A percentile compares a stretch with the other conserved stretches of the same genome.
Conservation (phyloP, 116 monocot genomes). For the Trichopus zeylanicus region DNA sequence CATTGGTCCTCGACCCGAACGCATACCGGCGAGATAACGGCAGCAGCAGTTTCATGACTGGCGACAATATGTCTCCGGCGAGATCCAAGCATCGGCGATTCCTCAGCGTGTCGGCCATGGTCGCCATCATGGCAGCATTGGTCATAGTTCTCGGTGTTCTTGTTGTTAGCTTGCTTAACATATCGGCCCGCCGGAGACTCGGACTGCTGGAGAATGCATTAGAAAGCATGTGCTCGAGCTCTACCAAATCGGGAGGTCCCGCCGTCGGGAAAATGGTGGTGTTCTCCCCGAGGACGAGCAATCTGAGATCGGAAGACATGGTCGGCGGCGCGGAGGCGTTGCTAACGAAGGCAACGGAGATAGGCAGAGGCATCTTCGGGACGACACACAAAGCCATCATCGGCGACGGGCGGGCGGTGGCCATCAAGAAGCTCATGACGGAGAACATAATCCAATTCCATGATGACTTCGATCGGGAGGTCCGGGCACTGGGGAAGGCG, state of each 20-base stretch:
- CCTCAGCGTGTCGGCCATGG: constrained; percentile 57
- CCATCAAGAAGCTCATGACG: constrained; percentile 56
- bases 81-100: constrained; percentile 25
- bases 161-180: constrained; percentile 48
- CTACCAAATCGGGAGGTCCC: constrained; percentile 35
- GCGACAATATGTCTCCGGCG: neutral
- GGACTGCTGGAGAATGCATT: constrained; percentile 43
- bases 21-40: constrained; percentile 23
- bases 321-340: constrained; percentile 33
- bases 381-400: constrained; percentile 49
- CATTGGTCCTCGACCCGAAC: constrained; percentile 76
- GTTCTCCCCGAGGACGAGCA: constrained; percentile 36
- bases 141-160: constrained; percentile 47
- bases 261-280: constrained; percentile 55
- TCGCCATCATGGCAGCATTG: constrained; percentile 55
- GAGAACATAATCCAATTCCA: constrained; percentile 37
- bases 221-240: constrained; percentile 64
- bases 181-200: constrained; percentile 39
- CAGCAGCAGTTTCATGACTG: neutral
- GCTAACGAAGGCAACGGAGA: constrained; percentile 55
- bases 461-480: constrained; percentile 73
- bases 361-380: constrained; percentile 58
- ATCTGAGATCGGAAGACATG: constrained; percentile 35
- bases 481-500: constrained; percentile 54
- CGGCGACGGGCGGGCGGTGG: constrained; percentile 27